Evolutionary conservation across 352 stramenopile genomes (phyloP).

Genomic region (Phytophthora crassamura): DNA sequence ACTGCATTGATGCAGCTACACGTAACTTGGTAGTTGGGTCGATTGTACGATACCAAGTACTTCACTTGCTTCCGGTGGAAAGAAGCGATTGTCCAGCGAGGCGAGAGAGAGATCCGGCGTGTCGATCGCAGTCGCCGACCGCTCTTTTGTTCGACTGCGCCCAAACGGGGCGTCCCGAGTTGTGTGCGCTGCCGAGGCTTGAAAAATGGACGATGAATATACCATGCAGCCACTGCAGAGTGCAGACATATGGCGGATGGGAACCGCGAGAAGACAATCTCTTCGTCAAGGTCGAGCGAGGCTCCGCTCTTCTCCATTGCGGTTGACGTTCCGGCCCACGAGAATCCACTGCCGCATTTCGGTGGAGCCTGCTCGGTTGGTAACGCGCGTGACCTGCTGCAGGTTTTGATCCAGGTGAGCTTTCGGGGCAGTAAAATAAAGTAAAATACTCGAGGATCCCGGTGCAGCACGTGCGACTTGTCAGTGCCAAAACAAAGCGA

Average conservation of each 20-base stretch:
- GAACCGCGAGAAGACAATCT: constrained; percentile 22
- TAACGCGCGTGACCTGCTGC: background rate
- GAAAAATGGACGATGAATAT: background rate
- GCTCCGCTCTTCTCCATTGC: background rate
- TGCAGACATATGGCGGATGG: constrained; percentile 14
- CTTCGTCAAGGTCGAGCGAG: background rate
- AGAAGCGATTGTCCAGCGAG: constrained; percentile 11
- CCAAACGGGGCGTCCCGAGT: constrained; percentile 14
- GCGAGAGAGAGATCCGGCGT: constrained; percentile 25
- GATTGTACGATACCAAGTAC: too few species aligned
- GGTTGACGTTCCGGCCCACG: constrained; percentile 13
- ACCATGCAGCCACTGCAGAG: constrained; percentile 13
- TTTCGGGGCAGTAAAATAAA: too few species aligned
- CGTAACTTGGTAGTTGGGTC: too few species aligned
- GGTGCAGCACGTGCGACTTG: constrained; percentile 15
- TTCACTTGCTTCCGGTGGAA: too few species aligned
- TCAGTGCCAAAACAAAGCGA: constrained; percentile 18
- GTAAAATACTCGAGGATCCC: too few species aligned
- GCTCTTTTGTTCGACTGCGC: constrained; percentile 10
- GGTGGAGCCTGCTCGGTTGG: constrained; percentile 4
- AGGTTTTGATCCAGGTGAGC: too few species aligned
- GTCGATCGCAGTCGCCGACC: constrained; percentile 16
- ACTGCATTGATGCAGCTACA: too few species aligned
- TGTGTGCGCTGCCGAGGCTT: background rate
- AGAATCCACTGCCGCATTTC: constrained; percentile 35